Base-by-base conservation (phyloP, 106 monocot species). In the Dendrobium officinale region DNA sequence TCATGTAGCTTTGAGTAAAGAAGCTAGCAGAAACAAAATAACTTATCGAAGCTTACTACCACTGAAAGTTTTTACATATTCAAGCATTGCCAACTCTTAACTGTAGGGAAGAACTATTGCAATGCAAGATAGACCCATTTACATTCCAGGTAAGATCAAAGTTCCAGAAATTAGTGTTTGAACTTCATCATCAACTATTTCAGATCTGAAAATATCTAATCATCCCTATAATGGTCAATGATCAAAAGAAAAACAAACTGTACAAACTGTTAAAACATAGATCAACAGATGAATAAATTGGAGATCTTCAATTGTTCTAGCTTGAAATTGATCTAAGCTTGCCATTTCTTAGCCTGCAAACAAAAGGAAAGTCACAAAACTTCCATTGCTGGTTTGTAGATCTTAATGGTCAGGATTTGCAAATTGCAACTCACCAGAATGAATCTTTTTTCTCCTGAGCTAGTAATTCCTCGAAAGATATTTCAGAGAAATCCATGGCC, bases 391-490 rank as follows among this genome's bases (percentile, higher is more conserved):
- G 11, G 3, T 10, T 42, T 42, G 31, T 22, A 49, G 24, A 6
- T 55, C 51, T 20, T 37, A 68, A 9, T 29, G 31, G 26, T 24
- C 19, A 75, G 75, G 74, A 45, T 33, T 0, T 22, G 42, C 3
- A 42, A 79, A 77, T 15, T 22, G 42, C 3, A 42, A 79, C 79
- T 15, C 87, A 90, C 90, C 95, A 90, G 67, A 92, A 90, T 2
- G 87, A 87, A 82, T 95, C 95, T 75, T 89, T 88, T 86, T 92
- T 95, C 79, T 95, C 92, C 72, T 90, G 87, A n/a, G 95, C 92
- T 42, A 95, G 75, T 83, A 92, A 77, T 72, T 90, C 95, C 76
- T 95, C 95, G 31, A 95, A 95, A 55, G 92, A 88, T 67, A 90
- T 88, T 7, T 90, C 94, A 74, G 79, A 45, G 77, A 85, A 84